These are phyloP conservation scores for Fragaria iinumae DNA, from an alignment of 306 rosid species.

Conservation along the genomic window DNA sequence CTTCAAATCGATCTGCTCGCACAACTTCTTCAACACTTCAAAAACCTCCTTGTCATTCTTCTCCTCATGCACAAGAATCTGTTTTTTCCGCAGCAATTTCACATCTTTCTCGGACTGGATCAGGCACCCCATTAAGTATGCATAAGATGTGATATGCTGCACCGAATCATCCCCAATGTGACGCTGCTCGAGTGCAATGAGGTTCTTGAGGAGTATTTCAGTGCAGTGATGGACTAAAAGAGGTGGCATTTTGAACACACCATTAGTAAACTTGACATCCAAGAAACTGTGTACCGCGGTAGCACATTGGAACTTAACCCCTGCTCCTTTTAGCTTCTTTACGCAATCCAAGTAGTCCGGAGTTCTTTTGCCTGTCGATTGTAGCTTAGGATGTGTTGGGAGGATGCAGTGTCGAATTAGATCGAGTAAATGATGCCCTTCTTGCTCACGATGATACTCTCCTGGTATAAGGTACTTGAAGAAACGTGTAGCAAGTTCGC, in stretches of 20 bases:
- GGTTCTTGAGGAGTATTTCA: slow-evolving; percentile 40
- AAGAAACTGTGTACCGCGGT: slow-evolving; percentile 30
- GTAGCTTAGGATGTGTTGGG: slow-evolving; percentile 28
- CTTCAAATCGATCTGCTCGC: slow-evolving; percentile 2
- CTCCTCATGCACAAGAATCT: slow-evolving; percentile 26
- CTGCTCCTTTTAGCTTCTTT: slow-evolving; percentile 25
- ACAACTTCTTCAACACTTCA: slow-evolving; percentile 28
- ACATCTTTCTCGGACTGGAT: slow-evolving; percentile 31
- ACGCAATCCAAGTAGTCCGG: slow-evolving; percentile 22
- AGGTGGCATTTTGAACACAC: slow-evolving; percentile 47
- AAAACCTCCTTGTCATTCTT: slow-evolving; percentile 18
- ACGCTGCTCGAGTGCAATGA: slow-evolving; percentile 47
- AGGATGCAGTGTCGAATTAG: slow-evolving; percentile 45
- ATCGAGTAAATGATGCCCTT: slow-evolving; percentile 57
- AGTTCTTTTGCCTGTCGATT: neutral
- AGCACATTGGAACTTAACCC: slow-evolving; percentile 42
- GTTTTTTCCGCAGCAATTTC: slow-evolving; percentile 25
- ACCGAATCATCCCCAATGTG: slow-evolving; percentile 18
- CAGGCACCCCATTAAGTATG: slow-evolving; percentile 39
- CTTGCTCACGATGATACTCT: slow-evolving; percentile 32
- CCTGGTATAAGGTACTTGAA: slow-evolving; percentile 39
- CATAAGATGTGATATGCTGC: slow-evolving; percentile 47
- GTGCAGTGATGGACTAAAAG: slow-evolving; percentile 24
- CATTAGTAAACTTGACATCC: slow-evolving; percentile 42
- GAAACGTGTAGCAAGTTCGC: slow-evolving; percentile 46